Conservation (phyloP, 768 basidiomycete genomes). For the Rhizopogon rudus region DNA sequence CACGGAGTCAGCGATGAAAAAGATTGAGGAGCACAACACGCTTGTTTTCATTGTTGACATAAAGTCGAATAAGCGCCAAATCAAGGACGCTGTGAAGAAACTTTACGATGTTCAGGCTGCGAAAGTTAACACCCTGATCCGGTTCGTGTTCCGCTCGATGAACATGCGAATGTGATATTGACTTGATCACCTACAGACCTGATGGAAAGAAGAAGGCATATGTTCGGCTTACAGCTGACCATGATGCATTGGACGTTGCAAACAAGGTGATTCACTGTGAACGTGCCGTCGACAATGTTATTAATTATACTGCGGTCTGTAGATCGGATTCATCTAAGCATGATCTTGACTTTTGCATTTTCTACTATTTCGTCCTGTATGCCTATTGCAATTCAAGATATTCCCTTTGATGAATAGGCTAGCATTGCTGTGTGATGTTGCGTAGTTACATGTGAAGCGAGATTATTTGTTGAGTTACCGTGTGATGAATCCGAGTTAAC, state of each 20-base stretch:
- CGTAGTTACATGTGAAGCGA: not conserved
- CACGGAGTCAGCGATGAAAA: constrained; percentile 99
- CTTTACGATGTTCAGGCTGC: constrained; percentile 95
- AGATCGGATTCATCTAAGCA: constrained; percentile 93
- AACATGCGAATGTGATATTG: not conserved
- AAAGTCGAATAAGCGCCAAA: constrained; percentile 96
- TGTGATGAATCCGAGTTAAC: constrained; percentile 5
- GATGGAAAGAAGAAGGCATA: constrained; percentile 99
- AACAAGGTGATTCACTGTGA: constrained; percentile 68
- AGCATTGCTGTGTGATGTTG: not conserved
- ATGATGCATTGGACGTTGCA: constrained; percentile 94
- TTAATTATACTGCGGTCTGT: not conserved
- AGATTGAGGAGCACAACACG: constrained; percentile 99
- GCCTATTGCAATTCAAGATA: constrained; percentile 7
- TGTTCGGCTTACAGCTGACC: constrained; percentile 90
- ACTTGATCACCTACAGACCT: constrained; percentile 48
- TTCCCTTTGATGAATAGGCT: not conserved
- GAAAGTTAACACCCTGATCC: constrained; percentile 97
- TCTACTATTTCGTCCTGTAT: not conserved
- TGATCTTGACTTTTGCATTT: not conserved
- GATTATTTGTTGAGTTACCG: not conserved
- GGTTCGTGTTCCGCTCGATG: constrained; percentile 44
- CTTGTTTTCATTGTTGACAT: constrained; percentile 97
- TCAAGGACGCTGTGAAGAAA: constrained; percentile 99
- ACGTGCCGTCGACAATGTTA: not conserved